Conservation (phyloP, 2,329 filamentous ascomycete species). For the Colletotrichum sojae region DNA sequence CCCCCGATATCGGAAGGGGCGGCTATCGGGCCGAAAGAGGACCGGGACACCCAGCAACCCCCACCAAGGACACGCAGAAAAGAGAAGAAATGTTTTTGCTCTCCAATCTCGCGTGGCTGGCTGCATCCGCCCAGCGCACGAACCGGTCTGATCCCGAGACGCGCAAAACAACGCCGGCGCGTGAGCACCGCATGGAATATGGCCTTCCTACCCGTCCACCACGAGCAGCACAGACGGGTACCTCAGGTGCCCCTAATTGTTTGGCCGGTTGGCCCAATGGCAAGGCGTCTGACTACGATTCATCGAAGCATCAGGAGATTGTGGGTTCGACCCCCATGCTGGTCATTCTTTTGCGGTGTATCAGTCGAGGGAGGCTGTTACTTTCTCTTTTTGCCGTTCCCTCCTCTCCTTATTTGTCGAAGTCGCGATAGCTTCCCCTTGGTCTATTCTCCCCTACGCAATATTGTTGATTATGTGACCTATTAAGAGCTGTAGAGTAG, state of each 20-base stretch:
- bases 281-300: conserved; percentile 60
- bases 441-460: not conserved
- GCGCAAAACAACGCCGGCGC: too few relatives aligned
- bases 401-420: not conserved
- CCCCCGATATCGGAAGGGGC: conserved; percentile 12
- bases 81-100: not conserved
- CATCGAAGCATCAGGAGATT: conserved; percentile 39
- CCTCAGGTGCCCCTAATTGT: conserved; percentile 14
- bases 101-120: not conserved
- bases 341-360: conserved; percentile 11
- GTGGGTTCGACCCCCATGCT: conserved; percentile 41
- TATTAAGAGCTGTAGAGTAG: too few relatives aligned
- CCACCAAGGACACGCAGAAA: not conserved
- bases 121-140: too few relatives aligned
- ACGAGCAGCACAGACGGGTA: not conserved
- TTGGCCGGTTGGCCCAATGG: conserved; percentile 52
- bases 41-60: not conserved
- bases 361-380: not conserved
- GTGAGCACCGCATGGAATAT: too few relatives aligned
- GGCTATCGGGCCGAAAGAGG: not conserved
- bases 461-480: too few relatives aligned
- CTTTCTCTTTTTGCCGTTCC: not conserved
- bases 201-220: rapidly evolving
- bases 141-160: too few relatives aligned
- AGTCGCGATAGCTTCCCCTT: not conserved